Percentiles rank a stretch among this genome's conserved stretches.
Conservation (phyloP, 164 flowering plant species). For the Nelumbo lutea region DNA sequence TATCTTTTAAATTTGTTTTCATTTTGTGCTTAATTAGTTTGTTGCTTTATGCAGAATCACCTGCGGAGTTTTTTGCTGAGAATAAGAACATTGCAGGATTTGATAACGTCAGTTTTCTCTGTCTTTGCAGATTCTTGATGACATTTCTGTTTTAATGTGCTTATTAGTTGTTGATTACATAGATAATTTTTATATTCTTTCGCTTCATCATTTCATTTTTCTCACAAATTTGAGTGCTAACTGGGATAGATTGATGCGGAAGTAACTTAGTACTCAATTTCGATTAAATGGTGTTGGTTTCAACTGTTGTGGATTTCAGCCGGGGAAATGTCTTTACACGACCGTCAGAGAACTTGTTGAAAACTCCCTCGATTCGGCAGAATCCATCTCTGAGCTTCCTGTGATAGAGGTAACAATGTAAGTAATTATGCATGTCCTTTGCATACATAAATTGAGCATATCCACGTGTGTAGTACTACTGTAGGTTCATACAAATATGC, state of each 20-base stretch:
- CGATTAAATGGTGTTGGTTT: conserved; percentile 5
- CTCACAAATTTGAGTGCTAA: not conserved
- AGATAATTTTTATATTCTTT: not conserved
- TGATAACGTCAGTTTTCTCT: conserved; percentile 60
- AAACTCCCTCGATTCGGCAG: conserved; percentile 94
- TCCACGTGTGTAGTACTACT: not conserved
- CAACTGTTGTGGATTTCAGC: conserved; percentile 39
- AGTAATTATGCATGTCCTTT: conserved; percentile 18
- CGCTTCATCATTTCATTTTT: not conserved
- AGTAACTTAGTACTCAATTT: not conserved
- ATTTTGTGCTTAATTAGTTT: not conserved
- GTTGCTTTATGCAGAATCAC: conserved; percentile 72
- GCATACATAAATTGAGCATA: not conserved
- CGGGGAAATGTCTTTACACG: conserved; percentile 88
- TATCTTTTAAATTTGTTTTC: not conserved
- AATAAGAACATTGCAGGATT: conserved; percentile 97
- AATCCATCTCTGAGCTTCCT: conserved; percentile 93
- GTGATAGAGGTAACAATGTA: conserved; percentile 84
- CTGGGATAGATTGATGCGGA: not conserved
- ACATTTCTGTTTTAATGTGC: not conserved
- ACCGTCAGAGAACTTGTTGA: conserved; percentile 97
- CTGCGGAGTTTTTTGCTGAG: conserved; percentile 97
- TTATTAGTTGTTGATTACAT: not conserved
- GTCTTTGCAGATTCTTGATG: conserved; percentile 2
- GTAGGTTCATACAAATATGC: too few species aligned